Evolutionary conservation across 306 rosid species (phyloP).

Genomic region (Arachis hypogaea): DNA sequence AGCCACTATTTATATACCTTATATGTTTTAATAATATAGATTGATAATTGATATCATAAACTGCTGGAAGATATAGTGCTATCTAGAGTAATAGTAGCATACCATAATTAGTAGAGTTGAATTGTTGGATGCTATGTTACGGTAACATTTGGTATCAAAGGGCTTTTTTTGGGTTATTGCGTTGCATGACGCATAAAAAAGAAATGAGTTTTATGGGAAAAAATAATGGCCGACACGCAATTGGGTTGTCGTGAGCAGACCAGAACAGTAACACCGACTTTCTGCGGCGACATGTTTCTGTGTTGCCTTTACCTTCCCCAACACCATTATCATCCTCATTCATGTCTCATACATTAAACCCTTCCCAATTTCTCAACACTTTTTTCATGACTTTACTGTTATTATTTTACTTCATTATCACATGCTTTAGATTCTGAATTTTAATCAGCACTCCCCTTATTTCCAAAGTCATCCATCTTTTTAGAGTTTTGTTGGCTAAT

Average conservation of each 20-base stretch:
- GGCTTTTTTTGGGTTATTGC: background rate
- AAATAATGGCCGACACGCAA: slow-evolving; percentile 47
- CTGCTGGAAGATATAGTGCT: background rate
- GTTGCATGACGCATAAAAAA: background rate
- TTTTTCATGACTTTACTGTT: background rate
- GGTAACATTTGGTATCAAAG: too few relatives aligned
- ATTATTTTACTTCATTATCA: background rate
- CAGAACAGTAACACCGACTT: slow-evolving; percentile 50
- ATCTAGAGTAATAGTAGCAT: slow-evolving; percentile 2
- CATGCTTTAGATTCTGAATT: slow-evolving; percentile 3
- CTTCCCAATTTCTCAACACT: slow-evolving; percentile 2
- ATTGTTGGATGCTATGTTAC: background rate
- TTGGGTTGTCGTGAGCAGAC: slow-evolving; percentile 45
- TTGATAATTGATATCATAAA: background rate
- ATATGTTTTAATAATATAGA: too few relatives aligned
- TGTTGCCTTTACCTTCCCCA: slow-evolving; percentile 48
- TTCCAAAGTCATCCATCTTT: too few relatives aligned
- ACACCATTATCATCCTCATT: slow-evolving; percentile 44
- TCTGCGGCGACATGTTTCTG: slow-evolving; percentile 47
- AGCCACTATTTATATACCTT: too few relatives aligned
- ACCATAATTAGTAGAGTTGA: background rate
- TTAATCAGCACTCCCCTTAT: too few relatives aligned
- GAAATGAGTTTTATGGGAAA: slow-evolving; percentile 26
- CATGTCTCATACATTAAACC: background rate
- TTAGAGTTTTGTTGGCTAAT: too few relatives aligned